phyloP scores from a whole-genome alignment of 202 grass and related monocot genomes.

The Zoysia matrella region DNA sequence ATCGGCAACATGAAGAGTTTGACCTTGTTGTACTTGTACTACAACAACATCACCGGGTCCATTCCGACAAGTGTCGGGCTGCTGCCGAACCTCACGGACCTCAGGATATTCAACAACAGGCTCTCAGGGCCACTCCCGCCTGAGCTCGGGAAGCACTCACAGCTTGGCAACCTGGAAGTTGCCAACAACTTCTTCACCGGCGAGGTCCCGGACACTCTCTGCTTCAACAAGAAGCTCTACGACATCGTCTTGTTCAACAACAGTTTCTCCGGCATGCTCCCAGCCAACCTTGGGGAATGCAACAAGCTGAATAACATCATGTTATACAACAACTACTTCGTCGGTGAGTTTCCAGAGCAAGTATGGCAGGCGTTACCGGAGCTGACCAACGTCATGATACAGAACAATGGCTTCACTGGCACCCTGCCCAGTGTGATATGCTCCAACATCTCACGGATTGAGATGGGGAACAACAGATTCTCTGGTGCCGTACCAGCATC shows the following conservation, averaged over 20 bases:
- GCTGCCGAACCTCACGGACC: constrained; percentile 23
- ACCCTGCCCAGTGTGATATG: constrained; percentile 43
- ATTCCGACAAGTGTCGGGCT: constrained; percentile 47
- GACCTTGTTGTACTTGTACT: constrained; percentile 14
- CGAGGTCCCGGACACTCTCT: constrained; percentile 45
- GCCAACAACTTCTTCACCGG: constrained; percentile 49
- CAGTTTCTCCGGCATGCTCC: constrained; percentile 45
- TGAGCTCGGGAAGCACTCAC: constrained; percentile 63
- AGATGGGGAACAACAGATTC: constrained; percentile 61
- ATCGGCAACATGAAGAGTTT: constrained; percentile 51
- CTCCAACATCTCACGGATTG: constrained; percentile 38
- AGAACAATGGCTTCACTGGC: constrained; percentile 52
- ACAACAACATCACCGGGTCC: constrained; percentile 49
- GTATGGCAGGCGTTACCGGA: constrained; percentile 36
- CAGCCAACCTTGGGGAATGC: constrained; percentile 38
- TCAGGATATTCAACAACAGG: constrained; percentile 49
- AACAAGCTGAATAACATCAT: constrained; percentile 40
- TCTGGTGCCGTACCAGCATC: constrained; percentile 46
- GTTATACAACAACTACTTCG: constrained; percentile 45
- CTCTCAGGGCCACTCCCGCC: constrained; percentile 47
- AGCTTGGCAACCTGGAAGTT: constrained; percentile 45
- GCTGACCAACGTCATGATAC: constrained; percentile 43
- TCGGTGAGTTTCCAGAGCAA: constrained; percentile 41
- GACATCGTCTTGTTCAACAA: constrained; percentile 55
- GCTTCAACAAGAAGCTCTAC: constrained; percentile 24